Evolutionary conservation across 2,329 filamentous ascomycete genomes (phyloP).

Genomic region (Scedosporium apiospermum): DNA sequence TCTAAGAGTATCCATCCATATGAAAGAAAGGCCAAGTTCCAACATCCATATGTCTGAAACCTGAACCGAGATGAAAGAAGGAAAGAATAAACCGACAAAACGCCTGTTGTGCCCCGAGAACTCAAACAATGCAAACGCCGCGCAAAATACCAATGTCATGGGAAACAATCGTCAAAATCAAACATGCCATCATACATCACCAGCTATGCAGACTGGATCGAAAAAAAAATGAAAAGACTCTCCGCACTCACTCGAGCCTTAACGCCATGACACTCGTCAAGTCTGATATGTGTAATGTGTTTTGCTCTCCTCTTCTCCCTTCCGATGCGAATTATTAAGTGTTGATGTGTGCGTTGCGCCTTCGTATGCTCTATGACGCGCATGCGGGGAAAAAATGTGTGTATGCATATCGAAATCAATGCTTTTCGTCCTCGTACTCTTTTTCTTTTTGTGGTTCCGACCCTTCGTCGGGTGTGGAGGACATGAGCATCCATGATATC

Average conservation of each 20-base stretch:
- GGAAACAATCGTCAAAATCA: slow-evolving; percentile 1
- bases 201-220: not conserved
- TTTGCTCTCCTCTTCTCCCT: not conserved
- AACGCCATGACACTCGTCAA: not conserved
- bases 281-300: not conserved
- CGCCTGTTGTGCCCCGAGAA: not conserved
- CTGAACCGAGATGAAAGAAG: not conserved
- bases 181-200: not conserved
- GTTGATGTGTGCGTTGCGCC: not conserved
- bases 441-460: not conserved
- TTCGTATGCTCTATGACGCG: not conserved
- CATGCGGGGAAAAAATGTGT: not conserved
- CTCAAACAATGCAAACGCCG: not conserved
- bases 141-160: not conserved
- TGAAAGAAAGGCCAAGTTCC: too few species aligned
- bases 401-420: not conserved
- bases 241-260: not conserved
- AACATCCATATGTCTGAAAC: too few species aligned
- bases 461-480: not conserved
- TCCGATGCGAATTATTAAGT: not conserved
- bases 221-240: too few species aligned
- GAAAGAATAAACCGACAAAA: not conserved
- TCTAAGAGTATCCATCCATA: too few species aligned
- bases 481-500: not conserved
- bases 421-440: not conserved